phyloP scores from a whole-genome alignment of 2,329 filamentous ascomycete genomes.

The Hysterium pulicare region DNA sequence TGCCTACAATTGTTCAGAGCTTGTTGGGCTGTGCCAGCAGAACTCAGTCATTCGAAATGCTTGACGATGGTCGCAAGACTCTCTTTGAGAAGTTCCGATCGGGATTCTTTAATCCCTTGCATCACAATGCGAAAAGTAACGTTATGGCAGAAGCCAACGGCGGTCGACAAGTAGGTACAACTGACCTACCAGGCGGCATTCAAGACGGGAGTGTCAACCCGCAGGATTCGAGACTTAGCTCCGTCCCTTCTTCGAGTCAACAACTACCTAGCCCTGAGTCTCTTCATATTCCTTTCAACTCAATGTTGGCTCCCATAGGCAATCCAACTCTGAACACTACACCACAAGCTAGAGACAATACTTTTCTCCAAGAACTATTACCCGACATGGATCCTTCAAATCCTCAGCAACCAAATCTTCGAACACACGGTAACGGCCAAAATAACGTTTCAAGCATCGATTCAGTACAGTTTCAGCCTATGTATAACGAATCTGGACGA shows the following conservation, averaged over 20 bases:
- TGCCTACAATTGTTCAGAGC: slow-evolving; percentile 27
- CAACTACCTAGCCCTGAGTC: slow-evolving; percentile 20
- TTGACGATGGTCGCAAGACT: slow-evolving; percentile 13
- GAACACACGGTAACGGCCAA: slow-evolving; percentile 1
- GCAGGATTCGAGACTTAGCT: too few species aligned
- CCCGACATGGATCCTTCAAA: slow-evolving; percentile 17
- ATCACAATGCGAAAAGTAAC: too few species aligned
- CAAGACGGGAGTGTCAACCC: too few species aligned
- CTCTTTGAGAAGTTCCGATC: slow-evolving; percentile 21
- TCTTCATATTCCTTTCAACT: slow-evolving; percentile 13
- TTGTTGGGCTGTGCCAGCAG: slow-evolving; percentile 21
- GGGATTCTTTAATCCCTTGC: too few species aligned
- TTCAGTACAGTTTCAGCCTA: slow-evolving; percentile 7
- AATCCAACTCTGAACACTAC: slow-evolving; percentile 1
- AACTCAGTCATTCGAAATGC: slow-evolving; percentile 10
- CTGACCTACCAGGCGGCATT: too few species aligned
- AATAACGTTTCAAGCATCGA: slow-evolving; percentile 2
- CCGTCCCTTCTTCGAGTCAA: too few species aligned
- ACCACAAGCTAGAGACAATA: slow-evolving; percentile 4
- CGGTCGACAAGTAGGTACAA: too few species aligned
- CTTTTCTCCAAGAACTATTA: slow-evolving; percentile 18
- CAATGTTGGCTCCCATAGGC: slow-evolving; percentile 5
- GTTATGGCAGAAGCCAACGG: too few species aligned
- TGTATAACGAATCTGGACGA: slow-evolving; percentile 10
- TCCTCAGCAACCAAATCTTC: slow-evolving; percentile 1